Percentiles rank a stretch among this genome's conserved stretches.
Evolutionary conservation across 129 eudicot genomes (phyloP).

Genomic region (Centaurea solstitialis): DNA sequence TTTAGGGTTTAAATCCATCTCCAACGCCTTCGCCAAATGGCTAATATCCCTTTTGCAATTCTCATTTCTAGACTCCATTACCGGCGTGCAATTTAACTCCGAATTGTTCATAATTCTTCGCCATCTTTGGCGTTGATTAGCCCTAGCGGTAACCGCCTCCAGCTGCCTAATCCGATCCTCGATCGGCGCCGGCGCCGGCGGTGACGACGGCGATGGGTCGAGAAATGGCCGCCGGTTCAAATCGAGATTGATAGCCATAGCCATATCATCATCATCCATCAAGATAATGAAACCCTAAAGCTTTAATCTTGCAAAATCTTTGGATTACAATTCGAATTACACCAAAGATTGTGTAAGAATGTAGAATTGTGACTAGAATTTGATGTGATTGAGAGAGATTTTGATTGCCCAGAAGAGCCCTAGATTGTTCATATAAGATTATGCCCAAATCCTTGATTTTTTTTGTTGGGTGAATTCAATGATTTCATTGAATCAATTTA

Average conservation of each 20-base stretch:
- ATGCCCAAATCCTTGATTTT: background rate
- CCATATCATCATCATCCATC: background rate
- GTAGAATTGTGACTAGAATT: background rate
- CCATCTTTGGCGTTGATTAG: constrained; percentile 45
- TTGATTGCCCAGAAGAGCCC: background rate
- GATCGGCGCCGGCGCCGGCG: constrained; percentile 14
- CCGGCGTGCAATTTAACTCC: background rate
- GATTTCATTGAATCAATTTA: background rate
- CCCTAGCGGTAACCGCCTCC: constrained; percentile 46
- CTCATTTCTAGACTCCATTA: constrained; percentile 9
- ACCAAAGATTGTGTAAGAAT: background rate
- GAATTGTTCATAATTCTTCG: constrained; percentile 20
- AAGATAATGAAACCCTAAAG: background rate
- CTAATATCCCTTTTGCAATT: constrained; percentile 43
- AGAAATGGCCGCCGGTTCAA: background rate
- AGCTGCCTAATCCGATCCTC: constrained; percentile 56
- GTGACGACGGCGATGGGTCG: background rate
- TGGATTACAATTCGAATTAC: background rate
- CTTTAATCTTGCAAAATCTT: background rate
- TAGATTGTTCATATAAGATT: background rate
- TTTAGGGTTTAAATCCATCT: constrained; percentile 37
- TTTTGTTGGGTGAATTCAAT: background rate
- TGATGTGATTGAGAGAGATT: background rate
- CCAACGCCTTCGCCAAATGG: constrained; percentile 55
- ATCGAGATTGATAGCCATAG: background rate